These are phyloP conservation scores for Podaxis rugospora DNA, from an alignment of 768 basidiomycete genomes.

Conservation along the genomic window DNA sequence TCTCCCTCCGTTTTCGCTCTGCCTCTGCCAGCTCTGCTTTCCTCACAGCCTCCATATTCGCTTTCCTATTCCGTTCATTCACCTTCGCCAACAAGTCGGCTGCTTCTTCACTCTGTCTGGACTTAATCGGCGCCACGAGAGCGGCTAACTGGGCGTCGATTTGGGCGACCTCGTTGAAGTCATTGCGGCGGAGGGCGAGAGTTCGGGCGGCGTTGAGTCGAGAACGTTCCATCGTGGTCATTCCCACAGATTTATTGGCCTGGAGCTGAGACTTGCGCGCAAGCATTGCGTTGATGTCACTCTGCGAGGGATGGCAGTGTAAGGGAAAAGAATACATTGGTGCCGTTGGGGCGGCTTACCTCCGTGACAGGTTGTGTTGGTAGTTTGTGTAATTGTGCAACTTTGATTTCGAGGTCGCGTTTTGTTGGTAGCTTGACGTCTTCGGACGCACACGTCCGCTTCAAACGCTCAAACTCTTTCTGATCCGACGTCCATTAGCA, in stretches of 20 bases:
- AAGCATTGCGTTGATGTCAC: conserved; percentile 77
- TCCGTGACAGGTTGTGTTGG: conserved; percentile 69
- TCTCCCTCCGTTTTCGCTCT: conserved; percentile 67
- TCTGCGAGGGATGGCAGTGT: conserved; percentile 37
- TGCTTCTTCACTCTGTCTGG: conserved; percentile 20
- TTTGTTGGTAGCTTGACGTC: conserved; percentile 66
- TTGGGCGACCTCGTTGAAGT: conserved; percentile 53
- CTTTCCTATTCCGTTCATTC: conserved; percentile 86
- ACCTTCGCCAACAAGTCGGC: conserved; percentile 66
- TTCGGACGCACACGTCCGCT: conserved; percentile 38
- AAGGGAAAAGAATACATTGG: conserved; percentile 7
- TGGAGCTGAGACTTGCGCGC: conserved; percentile 54
- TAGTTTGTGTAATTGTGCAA: conserved; percentile 54
- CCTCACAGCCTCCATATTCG: conserved; percentile 76
- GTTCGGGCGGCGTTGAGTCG: conserved; percentile 68
- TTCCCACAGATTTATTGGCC: conserved; percentile 25
- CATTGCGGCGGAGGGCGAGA: conserved; percentile 71
- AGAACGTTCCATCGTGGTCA: conserved; percentile 55
- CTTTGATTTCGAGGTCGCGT: conserved; percentile 62
- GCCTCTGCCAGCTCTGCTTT: conserved; percentile 67
- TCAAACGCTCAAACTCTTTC: conserved; percentile 72
- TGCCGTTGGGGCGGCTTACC: conserved; percentile 35
- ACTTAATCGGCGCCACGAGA: conserved; percentile 27
- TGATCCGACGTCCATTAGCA: conserved; percentile 24
- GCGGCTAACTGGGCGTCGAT: conserved; percentile 65